Conservation (phyloP, 1,284 basidiomycete genomes). For the Mycena sp. region DNA sequence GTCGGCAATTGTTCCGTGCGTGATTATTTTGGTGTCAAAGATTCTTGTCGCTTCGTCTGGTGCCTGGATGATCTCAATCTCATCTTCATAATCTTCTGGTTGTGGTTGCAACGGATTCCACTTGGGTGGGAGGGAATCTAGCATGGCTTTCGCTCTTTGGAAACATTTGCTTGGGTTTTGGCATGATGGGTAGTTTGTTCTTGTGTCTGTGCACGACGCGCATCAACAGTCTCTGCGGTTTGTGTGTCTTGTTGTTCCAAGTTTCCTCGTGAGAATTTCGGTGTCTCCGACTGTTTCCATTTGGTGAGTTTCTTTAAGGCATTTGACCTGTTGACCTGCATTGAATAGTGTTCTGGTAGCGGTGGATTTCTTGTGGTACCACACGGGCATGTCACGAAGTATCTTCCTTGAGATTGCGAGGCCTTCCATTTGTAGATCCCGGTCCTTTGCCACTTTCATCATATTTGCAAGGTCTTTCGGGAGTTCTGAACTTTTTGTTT, state of each 20-base stretch:
- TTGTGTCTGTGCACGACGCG: too few species aligned
- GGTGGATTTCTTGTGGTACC: constrained; percentile 35
- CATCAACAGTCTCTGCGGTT: too few species aligned
- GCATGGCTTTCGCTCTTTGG: background rate
- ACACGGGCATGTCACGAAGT: constrained; percentile 33
- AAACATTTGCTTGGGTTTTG: background rate
- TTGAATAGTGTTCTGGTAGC: background rate
- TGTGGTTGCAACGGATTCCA: constrained; percentile 4
- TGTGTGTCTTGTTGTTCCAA: background rate
- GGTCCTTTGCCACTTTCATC: constrained; percentile 24
- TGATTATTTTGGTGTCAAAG: constrained; percentile 15
- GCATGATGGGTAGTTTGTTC: background rate
- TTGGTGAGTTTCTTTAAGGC: constrained; percentile 31
- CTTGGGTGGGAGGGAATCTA: background rate
- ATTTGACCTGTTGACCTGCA: constrained; percentile 6
- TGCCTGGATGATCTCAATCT: background rate
- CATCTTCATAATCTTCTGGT: constrained; percentile 25
- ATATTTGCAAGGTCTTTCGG: constrained; percentile 26
- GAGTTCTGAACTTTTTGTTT: constrained; percentile 18
- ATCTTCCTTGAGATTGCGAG: constrained; percentile 15
- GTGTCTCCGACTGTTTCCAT: constrained; percentile 25
- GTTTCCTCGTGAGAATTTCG: constrained; percentile 3
- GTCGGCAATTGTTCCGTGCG: background rate
- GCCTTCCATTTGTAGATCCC: constrained; percentile 31
- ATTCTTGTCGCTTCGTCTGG: background rate